phyloP scores from a whole-genome alignment of 495 filamentous ascomycete species.

The Aspergillus panamensis region DNA sequence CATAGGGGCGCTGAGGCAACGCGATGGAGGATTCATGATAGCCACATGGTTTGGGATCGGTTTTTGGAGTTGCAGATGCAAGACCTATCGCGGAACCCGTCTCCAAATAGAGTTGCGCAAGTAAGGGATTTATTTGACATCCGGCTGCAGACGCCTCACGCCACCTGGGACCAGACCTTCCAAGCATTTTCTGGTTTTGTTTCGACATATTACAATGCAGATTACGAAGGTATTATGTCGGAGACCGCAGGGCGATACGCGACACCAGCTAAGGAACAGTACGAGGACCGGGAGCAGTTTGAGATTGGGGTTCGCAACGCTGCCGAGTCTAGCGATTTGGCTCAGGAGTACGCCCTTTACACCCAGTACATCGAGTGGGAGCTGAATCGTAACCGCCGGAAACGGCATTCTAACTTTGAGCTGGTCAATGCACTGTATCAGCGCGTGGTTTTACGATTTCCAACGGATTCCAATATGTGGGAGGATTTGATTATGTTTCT shows the following conservation, averaged over 20 bases:
- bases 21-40: constrained; percentile 77
- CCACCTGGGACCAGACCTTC: constrained; percentile 80
- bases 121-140: constrained; percentile 67
- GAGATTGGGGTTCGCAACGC: constrained; percentile 67
- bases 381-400: constrained; percentile 53
- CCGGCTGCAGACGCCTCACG: constrained; percentile 75
- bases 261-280: constrained; percentile 65
- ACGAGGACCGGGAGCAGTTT: constrained; percentile 62
- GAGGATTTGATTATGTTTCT: constrained; percentile 77
- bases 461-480: constrained; percentile 70
- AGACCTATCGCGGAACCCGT: constrained; percentile 58
- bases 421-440: constrained; percentile 74
- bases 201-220: constrained; percentile 66
- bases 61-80: constrained; percentile 58
- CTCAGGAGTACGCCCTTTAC: constrained; percentile 56
- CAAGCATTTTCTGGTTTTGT: constrained; percentile 78
- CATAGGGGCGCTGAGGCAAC: constrained; percentile 72
- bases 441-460: constrained; percentile 65
- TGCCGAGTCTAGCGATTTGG: constrained; percentile 52
- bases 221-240: constrained; percentile 79
- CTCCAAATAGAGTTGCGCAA: constrained; percentile 56
- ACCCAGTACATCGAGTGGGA: constrained; percentile 84
- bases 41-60: constrained; percentile 84
- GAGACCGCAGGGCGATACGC: constrained; percentile 57
- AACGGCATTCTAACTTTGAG: constrained; percentile 53